These are phyloP conservation scores for Pistacia integerrima DNA, from an alignment of 345 rosid species.

Conservation along the genomic window DNA sequence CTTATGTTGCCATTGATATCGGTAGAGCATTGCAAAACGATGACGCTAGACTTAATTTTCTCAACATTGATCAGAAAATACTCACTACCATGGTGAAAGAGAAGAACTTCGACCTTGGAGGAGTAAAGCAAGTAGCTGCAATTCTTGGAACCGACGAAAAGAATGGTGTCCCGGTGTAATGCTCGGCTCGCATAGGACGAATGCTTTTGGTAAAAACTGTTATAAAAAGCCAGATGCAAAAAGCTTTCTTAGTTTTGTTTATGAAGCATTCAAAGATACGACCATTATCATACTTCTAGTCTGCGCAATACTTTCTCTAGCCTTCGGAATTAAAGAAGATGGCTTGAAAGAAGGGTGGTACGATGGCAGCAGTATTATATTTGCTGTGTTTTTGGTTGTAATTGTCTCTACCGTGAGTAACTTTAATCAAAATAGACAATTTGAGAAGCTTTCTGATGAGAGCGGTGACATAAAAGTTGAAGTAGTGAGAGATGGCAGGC, in stretches of 20 bases:
- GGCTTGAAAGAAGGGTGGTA: constrained; percentile 1
- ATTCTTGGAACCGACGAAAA: constrained; percentile 9
- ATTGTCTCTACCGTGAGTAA: constrained; percentile 12
- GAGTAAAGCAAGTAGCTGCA: constrained; percentile 13
- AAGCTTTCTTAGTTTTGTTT: constrained; percentile 10
- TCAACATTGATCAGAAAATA: background rate
- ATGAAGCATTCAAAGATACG: constrained; percentile 14
- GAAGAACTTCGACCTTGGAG: constrained; percentile 12
- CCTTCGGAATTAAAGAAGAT: constrained; percentile 24
- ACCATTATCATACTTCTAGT: constrained; percentile 18
- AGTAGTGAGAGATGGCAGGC: constrained; percentile 19
- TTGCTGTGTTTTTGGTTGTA: constrained; percentile 21
- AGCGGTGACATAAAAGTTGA: constrained; percentile 7
- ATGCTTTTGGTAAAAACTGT: constrained; percentile 10
- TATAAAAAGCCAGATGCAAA: constrained; percentile 4
- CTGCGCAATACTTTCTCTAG: constrained; percentile 20
- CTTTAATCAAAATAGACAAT: constrained; percentile 12
- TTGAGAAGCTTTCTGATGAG: background rate
- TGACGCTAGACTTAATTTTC: too few species aligned
- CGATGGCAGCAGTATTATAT: constrained; percentile 17
- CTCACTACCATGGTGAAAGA: constrained; percentile 15
- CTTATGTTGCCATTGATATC: constrained; percentile 30
- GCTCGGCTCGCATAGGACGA: background rate
- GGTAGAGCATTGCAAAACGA: background rate
- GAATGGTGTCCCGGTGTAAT: background rate